These are phyloP conservation scores for Talaromyces sp. DNA, from an alignment of 2,329 filamentous ascomycete species.

Conservation along the genomic window DNA sequence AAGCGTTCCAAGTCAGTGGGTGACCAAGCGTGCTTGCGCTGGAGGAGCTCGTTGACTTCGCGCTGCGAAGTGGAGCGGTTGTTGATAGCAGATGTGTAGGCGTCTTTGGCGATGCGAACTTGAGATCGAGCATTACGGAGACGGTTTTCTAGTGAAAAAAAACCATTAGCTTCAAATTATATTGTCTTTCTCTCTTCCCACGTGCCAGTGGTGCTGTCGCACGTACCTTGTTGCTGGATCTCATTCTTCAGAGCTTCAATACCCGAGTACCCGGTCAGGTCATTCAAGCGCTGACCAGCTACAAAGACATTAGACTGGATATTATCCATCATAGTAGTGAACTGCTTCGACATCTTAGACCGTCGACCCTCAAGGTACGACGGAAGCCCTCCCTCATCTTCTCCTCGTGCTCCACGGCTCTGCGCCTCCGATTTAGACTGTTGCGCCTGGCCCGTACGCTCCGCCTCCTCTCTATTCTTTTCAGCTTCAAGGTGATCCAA, in stretches of 20 bases:
- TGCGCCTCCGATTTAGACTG: background rate
- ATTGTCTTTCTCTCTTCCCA: background rate
- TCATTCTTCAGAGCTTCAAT: slow-evolving; percentile 83
- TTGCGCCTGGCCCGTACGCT: background rate
- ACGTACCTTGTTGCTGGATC: slow-evolving; percentile 68
- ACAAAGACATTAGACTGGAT: slow-evolving; percentile 81
- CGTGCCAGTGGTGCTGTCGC: background rate
- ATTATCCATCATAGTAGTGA: slow-evolving; percentile 81
- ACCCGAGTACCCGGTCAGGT: slow-evolving; percentile 88
- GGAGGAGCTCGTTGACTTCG: slow-evolving; percentile 90
- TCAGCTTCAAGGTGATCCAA: slow-evolving; percentile 10
- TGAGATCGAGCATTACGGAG: slow-evolving; percentile 60
- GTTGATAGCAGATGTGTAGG: slow-evolving; percentile 81
- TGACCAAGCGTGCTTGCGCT: slow-evolving; percentile 91
- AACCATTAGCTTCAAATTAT: slow-evolving; percentile 1
- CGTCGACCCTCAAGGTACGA: slow-evolving; percentile 49
- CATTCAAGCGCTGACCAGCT: slow-evolving; percentile 86
- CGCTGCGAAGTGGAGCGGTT: slow-evolving; percentile 87
- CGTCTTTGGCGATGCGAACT: slow-evolving; percentile 71
- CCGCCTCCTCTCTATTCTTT: slow-evolving; percentile 6
- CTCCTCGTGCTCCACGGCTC: background rate
- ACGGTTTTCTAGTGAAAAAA: slow-evolving; percentile 49
- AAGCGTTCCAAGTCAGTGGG: slow-evolving; percentile 89
- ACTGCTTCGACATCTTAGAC: slow-evolving; percentile 61
- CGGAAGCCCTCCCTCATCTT: slow-evolving; percentile 30